Conservation (phyloP, 2,329 filamentous ascomycete species). For the Pseudocercospora crystallina region DNA sequence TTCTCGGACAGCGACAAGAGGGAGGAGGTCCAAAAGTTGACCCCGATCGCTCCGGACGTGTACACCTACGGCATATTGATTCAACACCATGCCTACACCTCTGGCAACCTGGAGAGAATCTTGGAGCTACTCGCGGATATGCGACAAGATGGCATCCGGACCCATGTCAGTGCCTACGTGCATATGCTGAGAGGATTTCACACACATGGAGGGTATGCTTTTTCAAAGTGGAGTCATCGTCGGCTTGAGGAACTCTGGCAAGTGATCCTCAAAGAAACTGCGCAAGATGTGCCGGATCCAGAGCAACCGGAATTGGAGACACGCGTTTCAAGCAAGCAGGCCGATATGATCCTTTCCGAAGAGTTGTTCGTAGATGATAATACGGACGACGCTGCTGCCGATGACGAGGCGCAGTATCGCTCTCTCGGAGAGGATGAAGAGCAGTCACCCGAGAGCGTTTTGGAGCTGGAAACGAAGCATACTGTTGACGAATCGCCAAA, state of each 20-base stretch:
- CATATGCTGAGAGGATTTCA: constrained; percentile 81
- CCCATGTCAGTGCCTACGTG: constrained; percentile 76
- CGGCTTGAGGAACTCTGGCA: constrained; percentile 68
- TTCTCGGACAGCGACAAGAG: constrained; percentile 25
- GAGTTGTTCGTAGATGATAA: not conserved
- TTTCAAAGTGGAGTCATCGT: constrained; percentile 69
- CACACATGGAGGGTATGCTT: constrained; percentile 64
- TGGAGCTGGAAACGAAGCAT: no score
- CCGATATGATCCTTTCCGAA: not conserved
- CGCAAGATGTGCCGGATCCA: not conserved
- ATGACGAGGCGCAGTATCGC: constrained; percentile 5
- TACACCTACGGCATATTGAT: constrained; percentile 79
- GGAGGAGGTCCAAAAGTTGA: constrained; percentile 61
- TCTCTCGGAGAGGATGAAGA: no score
- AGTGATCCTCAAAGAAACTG: constrained; percentile 55
- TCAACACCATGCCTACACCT: constrained; percentile 66
- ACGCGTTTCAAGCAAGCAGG: not conserved
- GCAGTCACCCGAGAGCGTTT: not conserved
- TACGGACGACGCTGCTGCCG: not conserved
- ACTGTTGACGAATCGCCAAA: not conserved
- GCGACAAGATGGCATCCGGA: constrained; percentile 64
- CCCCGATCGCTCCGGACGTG: constrained; percentile 70
- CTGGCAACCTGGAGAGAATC: constrained; percentile 71
- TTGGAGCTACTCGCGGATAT: constrained; percentile 77
- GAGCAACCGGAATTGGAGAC: not conserved